These are phyloP conservation scores for Silene conica DNA, from an alignment of 148 eudicot species.

Conservation along the genomic window DNA sequence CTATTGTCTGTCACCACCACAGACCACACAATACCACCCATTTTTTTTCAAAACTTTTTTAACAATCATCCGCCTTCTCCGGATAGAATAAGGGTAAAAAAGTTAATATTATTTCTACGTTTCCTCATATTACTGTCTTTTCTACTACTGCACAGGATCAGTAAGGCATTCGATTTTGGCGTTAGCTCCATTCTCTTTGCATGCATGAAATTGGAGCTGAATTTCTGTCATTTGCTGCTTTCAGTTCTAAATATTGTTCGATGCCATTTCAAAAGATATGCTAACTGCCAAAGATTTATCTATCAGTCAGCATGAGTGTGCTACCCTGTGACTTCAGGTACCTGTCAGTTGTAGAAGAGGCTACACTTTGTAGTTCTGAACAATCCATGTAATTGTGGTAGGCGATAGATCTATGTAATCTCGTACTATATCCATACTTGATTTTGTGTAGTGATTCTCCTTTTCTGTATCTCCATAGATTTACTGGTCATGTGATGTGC, in stretches of 20 bases:
- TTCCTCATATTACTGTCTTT: neutral
- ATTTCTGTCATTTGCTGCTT: neutral
- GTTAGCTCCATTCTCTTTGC: neutral
- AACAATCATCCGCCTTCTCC: neutral
- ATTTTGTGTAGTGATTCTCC: neutral
- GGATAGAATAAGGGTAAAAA: too few species aligned
- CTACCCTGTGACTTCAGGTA: neutral
- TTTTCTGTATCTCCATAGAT: neutral
- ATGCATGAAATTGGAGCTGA: neutral
- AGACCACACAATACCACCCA: neutral
- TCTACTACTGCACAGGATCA: neutral
- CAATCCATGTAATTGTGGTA: constrained; percentile 1
- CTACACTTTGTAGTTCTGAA: constrained; percentile 2
- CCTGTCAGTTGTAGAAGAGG: neutral
- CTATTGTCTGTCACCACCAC: neutral
- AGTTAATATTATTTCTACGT: neutral
- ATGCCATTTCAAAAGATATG: neutral
- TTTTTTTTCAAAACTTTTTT: neutral
- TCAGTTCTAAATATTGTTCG: neutral
- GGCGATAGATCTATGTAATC: constrained; percentile 4
- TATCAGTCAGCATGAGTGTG: constrained; percentile 3
- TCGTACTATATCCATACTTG: neutral
- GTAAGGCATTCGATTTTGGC: neutral
- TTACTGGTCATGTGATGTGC: neutral
- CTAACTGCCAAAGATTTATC: neutral